phyloP scores from a whole-genome alignment of 2,329 filamentous ascomycete genomes.

The Talaromyces piceae region DNA sequence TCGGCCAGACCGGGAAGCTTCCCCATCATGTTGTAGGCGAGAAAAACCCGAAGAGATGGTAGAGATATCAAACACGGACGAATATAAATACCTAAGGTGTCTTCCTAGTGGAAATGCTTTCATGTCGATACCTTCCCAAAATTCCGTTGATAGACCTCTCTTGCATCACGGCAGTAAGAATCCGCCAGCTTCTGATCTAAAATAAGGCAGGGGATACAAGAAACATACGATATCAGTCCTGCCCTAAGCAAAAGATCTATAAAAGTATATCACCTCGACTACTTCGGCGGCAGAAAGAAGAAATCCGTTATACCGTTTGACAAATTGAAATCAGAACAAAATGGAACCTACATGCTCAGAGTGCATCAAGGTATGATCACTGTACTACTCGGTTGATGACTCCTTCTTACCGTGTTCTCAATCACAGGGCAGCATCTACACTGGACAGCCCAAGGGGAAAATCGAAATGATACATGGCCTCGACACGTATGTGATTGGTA shows the following conservation, averaged over 20 bases:
- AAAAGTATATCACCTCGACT: too few species aligned
- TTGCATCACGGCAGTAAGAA: too few species aligned
- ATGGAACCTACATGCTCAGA: neutral
- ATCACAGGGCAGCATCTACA: slow-evolving; percentile 21
- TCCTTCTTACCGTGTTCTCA: neutral
- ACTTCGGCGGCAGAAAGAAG: neutral
- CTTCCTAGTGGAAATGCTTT: too few species aligned
- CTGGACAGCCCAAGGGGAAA: slow-evolving; percentile 30
- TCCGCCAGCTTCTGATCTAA: too few species aligned
- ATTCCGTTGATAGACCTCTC: too few species aligned
- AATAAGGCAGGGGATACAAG: too few species aligned
- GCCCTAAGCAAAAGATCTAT: too few species aligned
- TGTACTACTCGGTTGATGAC: neutral
- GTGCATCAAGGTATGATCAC: neutral
- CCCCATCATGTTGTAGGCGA: neutral
- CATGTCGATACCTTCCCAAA: too few species aligned
- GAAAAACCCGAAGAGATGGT: neutral
- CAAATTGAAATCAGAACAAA: neutral
- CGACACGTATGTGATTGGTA: slow-evolving; percentile 33
- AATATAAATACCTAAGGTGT: neutral
- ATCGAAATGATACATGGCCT: slow-evolving; percentile 31
- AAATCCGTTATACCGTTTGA: neutral
- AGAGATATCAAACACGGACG: neutral
- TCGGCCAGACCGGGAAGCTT: neutral
- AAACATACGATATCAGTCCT: too few species aligned